Base-by-base conservation (phyloP, 1,139 yeast species). In the Taiozyma sp. region DNA sequence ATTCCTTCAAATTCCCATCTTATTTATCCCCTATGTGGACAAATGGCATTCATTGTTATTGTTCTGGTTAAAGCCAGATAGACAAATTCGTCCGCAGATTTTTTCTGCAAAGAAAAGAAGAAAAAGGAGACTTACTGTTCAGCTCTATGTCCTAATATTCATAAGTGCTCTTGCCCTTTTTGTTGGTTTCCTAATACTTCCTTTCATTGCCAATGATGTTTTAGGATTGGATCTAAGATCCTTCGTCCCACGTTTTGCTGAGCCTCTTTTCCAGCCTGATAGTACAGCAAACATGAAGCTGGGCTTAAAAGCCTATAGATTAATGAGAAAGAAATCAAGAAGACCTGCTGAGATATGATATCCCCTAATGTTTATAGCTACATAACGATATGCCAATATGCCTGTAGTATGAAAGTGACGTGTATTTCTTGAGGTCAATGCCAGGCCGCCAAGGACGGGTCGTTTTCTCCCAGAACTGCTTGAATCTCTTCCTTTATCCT, bases 31-130 rank as follows among this genome's bases (percentile, higher is more conserved):
- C 0, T 79, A 74, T 58, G 71, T 79, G 46, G 82, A 80, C 58
- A 75, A 71, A 48, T 75, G 81, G 76, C 89, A 83, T 62, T 76
- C 85, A 0, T 61, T 76, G 57, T 70, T 83, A 74, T 64, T 83
- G 43, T 74, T 82, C 57, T 83, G 88, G 88, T 67, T 81, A 48
- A 75, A 70, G 50, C 87, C 87, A 10, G 74, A 74, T 1, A 70
- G 71, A 44, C 82, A 78, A 56, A 63, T 79, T 4, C 73, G 78
- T 16, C 69, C 76, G 9, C 70, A 75, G 24, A 60, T 56, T 52
- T 86, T 90, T 64, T 87, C 87, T 70, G 83, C 93, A 10, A 79
- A 88, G 72, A 88, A 88, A 74, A 96, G 88, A 73, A 91, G 91
- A 63, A 84, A 84, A 72, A 83, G 87, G 68, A 84, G 96, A 75